Evolutionary conservation across 2,329 filamentous ascomycete species (phyloP).

Genomic region (Furcasterigmium furcatum): DNA sequence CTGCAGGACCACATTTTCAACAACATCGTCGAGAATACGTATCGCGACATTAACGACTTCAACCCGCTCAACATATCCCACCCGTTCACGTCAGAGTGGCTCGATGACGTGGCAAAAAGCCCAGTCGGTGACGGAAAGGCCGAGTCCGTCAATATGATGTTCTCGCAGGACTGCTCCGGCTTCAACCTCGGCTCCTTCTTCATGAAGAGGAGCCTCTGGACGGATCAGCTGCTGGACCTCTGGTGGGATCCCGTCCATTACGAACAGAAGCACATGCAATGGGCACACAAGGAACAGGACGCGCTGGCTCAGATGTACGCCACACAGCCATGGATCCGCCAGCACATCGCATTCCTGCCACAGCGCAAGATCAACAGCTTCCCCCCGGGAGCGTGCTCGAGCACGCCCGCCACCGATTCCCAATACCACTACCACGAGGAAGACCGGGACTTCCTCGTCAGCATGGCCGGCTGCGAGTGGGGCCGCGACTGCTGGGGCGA

Average conservation of each 20-base stretch:
- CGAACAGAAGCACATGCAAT: slow-evolving; percentile 98
- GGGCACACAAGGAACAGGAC: slow-evolving; percentile 99
- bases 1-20: slow-evolving; percentile 90
- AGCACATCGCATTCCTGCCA: slow-evolving; percentile 82
- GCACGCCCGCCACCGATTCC: slow-evolving; percentile 65
- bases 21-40: slow-evolving; percentile 68
- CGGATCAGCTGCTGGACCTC: slow-evolving; percentile 85
- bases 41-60: slow-evolving; percentile 94
- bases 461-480: slow-evolving; percentile 98
- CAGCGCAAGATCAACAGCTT: slow-evolving; percentile 95
- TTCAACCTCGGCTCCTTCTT: slow-evolving; percentile 99
- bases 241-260: slow-evolving; percentile 99
- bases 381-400: slow-evolving; percentile 82
- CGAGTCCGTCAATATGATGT: slow-evolving; percentile 79
- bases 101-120: slow-evolving; percentile 73
- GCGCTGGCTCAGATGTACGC: slow-evolving; percentile 89
- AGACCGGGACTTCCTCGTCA: slow-evolving; percentile 90
- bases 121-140: slow-evolving; percentile 72
- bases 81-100: slow-evolving; percentile 68
- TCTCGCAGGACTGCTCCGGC: slow-evolving; percentile 91
- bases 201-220: slow-evolving; percentile 79
- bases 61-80: slow-evolving; percentile 94
- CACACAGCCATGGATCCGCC: slow-evolving; percentile 88
- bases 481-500: slow-evolving; percentile 96
- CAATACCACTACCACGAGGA: slow-evolving; percentile 81